Conservation (phyloP, 345 rosid species). For the Rhizophora apiculata region DNA sequence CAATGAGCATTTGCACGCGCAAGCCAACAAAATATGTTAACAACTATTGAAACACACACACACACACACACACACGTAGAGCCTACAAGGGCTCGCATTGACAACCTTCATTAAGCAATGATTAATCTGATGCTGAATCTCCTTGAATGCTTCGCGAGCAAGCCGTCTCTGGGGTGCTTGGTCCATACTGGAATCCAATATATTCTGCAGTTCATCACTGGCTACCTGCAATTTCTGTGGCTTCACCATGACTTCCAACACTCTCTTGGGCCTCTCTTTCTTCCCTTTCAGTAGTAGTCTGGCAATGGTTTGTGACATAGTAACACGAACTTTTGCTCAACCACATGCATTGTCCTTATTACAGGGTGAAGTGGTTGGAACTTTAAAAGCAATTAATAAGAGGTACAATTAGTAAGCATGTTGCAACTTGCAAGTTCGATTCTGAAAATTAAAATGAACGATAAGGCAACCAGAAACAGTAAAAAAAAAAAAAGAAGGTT, state of each 20-base stretch:
- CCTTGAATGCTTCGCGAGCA: slow-evolving; percentile 23
- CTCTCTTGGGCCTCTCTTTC: neutral
- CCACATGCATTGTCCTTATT: neutral
- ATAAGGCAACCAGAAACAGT: neutral
- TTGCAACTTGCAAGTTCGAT: neutral
- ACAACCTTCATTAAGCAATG: slow-evolving; percentile 31
- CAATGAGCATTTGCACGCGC: neutral
- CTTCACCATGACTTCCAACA: slow-evolving; percentile 4
- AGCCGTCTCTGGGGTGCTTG: slow-evolving; percentile 18
- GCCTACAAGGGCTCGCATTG: neutral
- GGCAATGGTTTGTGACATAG: neutral
- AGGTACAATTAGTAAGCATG: neutral
- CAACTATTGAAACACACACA: too few species aligned
- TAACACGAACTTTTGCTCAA: neutral
- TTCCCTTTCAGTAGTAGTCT: neutral
- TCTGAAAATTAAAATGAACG: neutral
- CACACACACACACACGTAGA: too few species aligned
- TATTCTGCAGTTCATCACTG: slow-evolving; percentile 8
- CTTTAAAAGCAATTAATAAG: neutral
- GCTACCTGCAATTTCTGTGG: slow-evolving; percentile 8
- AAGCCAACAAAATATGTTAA: too few species aligned
- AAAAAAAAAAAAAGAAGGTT: neutral
- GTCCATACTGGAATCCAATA: slow-evolving; percentile 19
- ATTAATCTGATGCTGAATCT: slow-evolving; percentile 22
- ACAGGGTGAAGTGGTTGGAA: neutral